These are phyloP conservation scores for Cystobasidium onofrii DNA, from an alignment of 768 basidiomycete genomes.

Conservation along the genomic window DNA sequence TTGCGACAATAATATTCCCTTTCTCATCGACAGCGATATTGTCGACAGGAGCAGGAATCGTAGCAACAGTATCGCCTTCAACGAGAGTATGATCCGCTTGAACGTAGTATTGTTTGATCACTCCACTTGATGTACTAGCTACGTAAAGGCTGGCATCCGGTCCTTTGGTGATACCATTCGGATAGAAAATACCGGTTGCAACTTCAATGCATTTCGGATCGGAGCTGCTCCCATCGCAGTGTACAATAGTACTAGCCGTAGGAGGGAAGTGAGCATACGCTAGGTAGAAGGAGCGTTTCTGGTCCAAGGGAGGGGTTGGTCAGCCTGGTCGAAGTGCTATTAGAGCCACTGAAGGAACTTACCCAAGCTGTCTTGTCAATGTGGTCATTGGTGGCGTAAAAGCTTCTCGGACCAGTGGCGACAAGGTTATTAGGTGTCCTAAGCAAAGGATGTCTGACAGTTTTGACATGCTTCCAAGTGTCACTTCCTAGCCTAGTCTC, in stretches of 20 bases:
- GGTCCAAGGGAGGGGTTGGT: too few relatives aligned
- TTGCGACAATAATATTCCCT: slow-evolving; percentile 59
- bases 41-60: slow-evolving; percentile 50
- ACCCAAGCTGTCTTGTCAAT: slow-evolving; percentile 55
- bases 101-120: slow-evolving; percentile 54
- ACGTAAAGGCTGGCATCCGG: slow-evolving; percentile 53
- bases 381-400: slow-evolving; percentile 66
- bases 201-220: slow-evolving; percentile 53
- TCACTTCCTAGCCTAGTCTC: slow-evolving; percentile 51
- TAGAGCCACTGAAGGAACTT: slow-evolving; percentile 39
- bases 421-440: slow-evolving; percentile 64
- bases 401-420: slow-evolving; percentile 60
- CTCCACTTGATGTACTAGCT: slow-evolving; percentile 50
- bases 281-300: slow-evolving; percentile 43
- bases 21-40: slow-evolving; percentile 58
- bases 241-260: slow-evolving; percentile 54
- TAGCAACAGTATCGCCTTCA: slow-evolving; percentile 51
- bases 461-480: slow-evolving; percentile 54
- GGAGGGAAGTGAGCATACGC: slow-evolving; percentile 36
- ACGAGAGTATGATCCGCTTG: slow-evolving; percentile 57
- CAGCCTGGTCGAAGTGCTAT: too few relatives aligned
- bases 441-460: slow-evolving; percentile 55
- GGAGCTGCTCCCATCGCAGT: slow-evolving; percentile 56
- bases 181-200: slow-evolving; percentile 51
- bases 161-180: slow-evolving; percentile 56